Evolutionary conservation across 345 rosid genomes (phyloP), one percentile per base, ranked within the genome.

Genomic region (Geranium rotundifolium): DNA sequence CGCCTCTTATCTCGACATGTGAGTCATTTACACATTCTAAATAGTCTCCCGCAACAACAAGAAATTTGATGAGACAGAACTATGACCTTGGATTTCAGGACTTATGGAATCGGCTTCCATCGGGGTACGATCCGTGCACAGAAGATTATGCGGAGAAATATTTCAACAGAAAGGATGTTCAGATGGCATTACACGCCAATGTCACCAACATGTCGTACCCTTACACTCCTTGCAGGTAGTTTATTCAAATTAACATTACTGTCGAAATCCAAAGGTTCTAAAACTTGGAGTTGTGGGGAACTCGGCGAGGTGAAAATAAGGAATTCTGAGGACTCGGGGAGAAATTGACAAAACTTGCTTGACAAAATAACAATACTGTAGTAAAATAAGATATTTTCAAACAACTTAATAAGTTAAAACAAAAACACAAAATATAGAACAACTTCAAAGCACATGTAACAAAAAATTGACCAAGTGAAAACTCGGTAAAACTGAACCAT

Each of bases 61-160:
- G 16, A 46, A 34, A 34, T 0, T 16, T 30, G 4, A 4, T 57
- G 66, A 23, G 27, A 23, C 27, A 2, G 27, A 23, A 23, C 27
- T 23, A 23, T 23, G 27, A 23, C 34, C 17, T 29, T 16, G 59
- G 18, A 5, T 65, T 56, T 59, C 79, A 88, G 90, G 85, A 73
- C 16, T 7, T 66, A 5, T 77, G 84, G 85, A 73, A 65, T 20
- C 72, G 55, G 68, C 71, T 81, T n/a, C 85, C 84, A 5, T 69
- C 85, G 3, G 95, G 93, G 1, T 86, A 86, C 29, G 89, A 89
- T 65, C 96, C 96, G 17, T 89, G 96, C 59, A 74, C 82, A 1
- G 83, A 72, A 69, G 75, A 34, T 3, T 85, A 89, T 59, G 82
- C 80, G 0, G 81, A 70, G 69, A 67, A 56, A 1, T 89, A 74